Conservation (phyloP, 352 stramenopile genomes). For the Pythium oligandrum region DNA sequence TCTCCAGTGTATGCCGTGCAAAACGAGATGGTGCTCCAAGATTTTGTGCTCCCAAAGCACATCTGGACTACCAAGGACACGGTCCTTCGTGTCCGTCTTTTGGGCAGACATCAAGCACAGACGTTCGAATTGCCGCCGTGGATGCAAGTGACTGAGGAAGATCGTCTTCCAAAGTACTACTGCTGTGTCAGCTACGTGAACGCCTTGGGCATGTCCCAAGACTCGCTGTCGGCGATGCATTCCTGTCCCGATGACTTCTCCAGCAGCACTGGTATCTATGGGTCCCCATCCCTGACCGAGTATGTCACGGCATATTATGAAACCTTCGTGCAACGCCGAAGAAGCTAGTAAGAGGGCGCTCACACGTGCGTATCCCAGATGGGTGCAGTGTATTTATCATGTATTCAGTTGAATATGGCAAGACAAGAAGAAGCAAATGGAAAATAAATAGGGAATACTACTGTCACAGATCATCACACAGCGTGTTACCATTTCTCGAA, state of each 20-base stretch:
- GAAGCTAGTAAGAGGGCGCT: constrained; percentile 8
- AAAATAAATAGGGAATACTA: too few species aligned
- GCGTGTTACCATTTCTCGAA: constrained; percentile 65
- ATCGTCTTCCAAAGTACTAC: constrained; percentile 67
- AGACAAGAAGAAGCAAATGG: too few species aligned
- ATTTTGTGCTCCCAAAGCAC: constrained; percentile 46
- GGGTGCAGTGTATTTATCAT: too few species aligned
- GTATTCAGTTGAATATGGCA: too few species aligned
- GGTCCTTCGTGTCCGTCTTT: constrained; percentile 50
- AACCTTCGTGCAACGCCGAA: constrained; percentile 45
- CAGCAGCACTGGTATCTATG: not conserved
- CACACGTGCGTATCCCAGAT: too few species aligned
- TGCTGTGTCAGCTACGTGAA: constrained; percentile 79
- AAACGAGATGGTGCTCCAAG: constrained; percentile 73
- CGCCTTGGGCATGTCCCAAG: constrained; percentile 32
- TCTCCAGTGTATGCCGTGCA: constrained; percentile 47
- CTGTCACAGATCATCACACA: not conserved
- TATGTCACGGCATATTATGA: constrained; percentile 65
- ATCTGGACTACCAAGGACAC: constrained; percentile 37
- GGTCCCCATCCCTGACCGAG: constrained; percentile 31
- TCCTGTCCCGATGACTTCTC: too few species aligned
- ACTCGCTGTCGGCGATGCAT: constrained; percentile 3
- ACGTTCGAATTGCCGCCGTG: constrained; percentile 60
- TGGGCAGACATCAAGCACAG: constrained; percentile 67
- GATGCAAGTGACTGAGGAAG: constrained; percentile 34